A percentile compares a stretch with the other conserved stretches of the same genome.
These are phyloP conservation scores for Phycomyces nitens DNA, from an alignment of 192 early-diverging fungal species.

Conservation along the genomic window DNA sequence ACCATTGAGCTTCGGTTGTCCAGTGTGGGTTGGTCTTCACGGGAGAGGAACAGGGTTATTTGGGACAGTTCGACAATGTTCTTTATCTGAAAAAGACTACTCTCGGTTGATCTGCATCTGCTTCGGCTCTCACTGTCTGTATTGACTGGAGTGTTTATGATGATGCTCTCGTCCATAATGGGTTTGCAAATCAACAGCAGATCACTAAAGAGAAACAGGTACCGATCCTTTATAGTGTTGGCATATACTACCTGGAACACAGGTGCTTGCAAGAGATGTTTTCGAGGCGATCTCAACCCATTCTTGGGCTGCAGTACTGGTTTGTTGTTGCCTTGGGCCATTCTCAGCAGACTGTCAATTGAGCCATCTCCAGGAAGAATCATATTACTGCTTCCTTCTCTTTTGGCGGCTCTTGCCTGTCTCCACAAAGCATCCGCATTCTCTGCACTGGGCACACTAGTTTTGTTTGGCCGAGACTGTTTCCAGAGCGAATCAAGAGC, in stretches of 20 bases:
- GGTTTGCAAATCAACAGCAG: slow-evolving; percentile 64
- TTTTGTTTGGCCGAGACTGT: too few relatives aligned
- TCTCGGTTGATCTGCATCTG: slow-evolving; percentile 34
- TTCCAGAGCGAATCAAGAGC: too few relatives aligned
- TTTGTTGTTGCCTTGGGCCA: neutral
- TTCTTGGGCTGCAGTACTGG: neutral
- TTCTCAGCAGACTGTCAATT: too few relatives aligned
- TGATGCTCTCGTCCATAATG: slow-evolving; percentile 46
- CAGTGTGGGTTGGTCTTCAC: slow-evolving; percentile 30
- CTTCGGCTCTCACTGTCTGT: slow-evolving; percentile 11
- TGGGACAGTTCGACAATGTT: slow-evolving; percentile 48
- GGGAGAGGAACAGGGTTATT: slow-evolving; percentile 40
- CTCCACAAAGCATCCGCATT: too few relatives aligned
- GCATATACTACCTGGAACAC: slow-evolving; percentile 64
- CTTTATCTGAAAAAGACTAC: slow-evolving; percentile 53
- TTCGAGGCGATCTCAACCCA: slow-evolving; percentile 33
- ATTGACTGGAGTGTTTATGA: slow-evolving; percentile 6
- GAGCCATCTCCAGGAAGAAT: too few relatives aligned
- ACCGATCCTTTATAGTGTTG: slow-evolving; percentile 63
- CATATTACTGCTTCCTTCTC: too few relatives aligned
- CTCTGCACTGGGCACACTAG: too few relatives aligned
- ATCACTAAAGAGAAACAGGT: slow-evolving; percentile 65
- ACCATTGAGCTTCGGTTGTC: neutral
- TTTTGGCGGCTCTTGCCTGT: too few relatives aligned
- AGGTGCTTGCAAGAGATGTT: slow-evolving; percentile 53